phyloP scores from a whole-genome alignment of 2,329 filamentous ascomycete genomes.

The Diaporthe amygdali region DNA sequence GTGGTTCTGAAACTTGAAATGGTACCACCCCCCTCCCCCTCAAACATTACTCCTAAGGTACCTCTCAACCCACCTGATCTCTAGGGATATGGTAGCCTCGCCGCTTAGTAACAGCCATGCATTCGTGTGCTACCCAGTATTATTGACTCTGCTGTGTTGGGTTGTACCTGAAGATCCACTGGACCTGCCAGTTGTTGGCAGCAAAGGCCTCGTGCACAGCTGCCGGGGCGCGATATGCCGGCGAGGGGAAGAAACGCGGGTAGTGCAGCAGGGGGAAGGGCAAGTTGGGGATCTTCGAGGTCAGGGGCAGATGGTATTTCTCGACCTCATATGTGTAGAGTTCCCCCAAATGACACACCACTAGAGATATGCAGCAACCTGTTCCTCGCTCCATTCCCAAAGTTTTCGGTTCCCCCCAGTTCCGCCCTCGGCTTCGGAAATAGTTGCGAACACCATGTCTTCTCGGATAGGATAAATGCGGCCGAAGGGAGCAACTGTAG shows the following conservation, averaged over 20 bases:
- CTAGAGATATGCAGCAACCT: slow-evolving; percentile 35
- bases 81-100: slow-evolving; percentile 53
- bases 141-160: slow-evolving; percentile 61
- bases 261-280: slow-evolving; percentile 60
- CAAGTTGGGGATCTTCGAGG: slow-evolving; percentile 54
- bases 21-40: too few species aligned
- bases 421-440: slow-evolving; percentile 42
- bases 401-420: slow-evolving; percentile 41
- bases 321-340: slow-evolving; percentile 29
- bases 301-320: slow-evolving; percentile 46
- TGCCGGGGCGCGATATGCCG: slow-evolving; percentile 26
- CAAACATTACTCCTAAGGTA: too few species aligned
- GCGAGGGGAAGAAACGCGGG: slow-evolving; percentile 41
- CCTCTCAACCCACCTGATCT: too few species aligned
- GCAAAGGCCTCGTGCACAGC: slow-evolving; percentile 48
- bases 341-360: not conserved
- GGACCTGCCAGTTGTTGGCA: slow-evolving; percentile 55
- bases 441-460: slow-evolving; percentile 35
- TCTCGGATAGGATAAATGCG: slow-evolving; percentile 38
- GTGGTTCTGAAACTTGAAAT: too few species aligned
- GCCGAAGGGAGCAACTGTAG: slow-evolving; percentile 43
- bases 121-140: slow-evolving; percentile 61
- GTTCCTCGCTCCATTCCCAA: slow-evolving; percentile 47
- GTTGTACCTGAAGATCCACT: slow-evolving; percentile 64
- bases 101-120: slow-evolving; percentile 60